Evolutionary conservation across 345 rosid genomes (phyloP), one percentile per base, ranked within the genome.

Genomic region (Physaria fendleri): DNA sequence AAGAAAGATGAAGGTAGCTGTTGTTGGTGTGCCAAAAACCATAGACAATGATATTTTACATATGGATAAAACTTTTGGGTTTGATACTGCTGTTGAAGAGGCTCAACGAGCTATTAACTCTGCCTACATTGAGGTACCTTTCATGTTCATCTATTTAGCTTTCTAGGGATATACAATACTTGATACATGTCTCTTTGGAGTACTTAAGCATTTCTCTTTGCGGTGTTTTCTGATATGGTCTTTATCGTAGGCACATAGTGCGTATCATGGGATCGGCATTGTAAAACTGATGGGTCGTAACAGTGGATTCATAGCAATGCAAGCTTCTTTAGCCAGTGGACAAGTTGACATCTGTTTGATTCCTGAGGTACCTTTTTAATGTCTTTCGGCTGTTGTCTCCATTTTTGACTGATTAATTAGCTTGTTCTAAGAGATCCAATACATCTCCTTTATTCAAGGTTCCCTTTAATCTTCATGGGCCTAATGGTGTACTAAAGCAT

Each of bases 291-390:
- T 93, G 99, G 99, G 99, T 29, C 99, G 99, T 64, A 82, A 70
- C 69, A 93, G 99, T 72, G 99, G 97, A 62, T 93, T 69, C 76
- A 93, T 93, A 50, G 99, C 99, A 21, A 93, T 93, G 99, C 97
- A 87, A 76, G 95, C 97, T 25, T 77, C 99, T 49, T 75, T 89
- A 70, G 99, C 99, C 2, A 93, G 99, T 57, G 99, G 96, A 62
- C 99, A 94, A 75, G 87, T 94, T 18, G 96, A 94, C 57, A 77
- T 94, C 18, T 94, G 99, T 76, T 77, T 94, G 82, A 94, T 94
- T 68, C 99, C 99, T 25, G 99, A 94, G 96, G 99, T 93, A 79
- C n/a, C n/a, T n/a, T n/a, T n/a, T n/a, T n/a, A n/a, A n/a, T n/a
- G n/a, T n/a, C n/a, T n/a, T n/a, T n/a, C n/a, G n/a, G n/a, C n/a